Evolutionary conservation across 257 asterid species (phyloP).

Genomic region (Fraxinus excelsior): DNA sequence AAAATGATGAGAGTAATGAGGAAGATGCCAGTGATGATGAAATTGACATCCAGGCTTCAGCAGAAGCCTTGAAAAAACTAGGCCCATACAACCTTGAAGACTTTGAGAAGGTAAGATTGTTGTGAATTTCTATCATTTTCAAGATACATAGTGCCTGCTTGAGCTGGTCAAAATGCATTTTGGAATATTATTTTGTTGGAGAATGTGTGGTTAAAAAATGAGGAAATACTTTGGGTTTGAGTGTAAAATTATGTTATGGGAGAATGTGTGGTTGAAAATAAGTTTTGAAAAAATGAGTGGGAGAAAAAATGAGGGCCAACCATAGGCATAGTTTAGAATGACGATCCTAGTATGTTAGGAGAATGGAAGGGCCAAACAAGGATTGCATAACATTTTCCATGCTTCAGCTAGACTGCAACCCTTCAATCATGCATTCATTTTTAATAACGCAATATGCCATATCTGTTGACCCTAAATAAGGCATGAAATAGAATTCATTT

Average conservation of each 20-base stretch:
- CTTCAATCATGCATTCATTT: neutral
- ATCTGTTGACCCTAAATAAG: neutral
- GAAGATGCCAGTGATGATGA: conserved; percentile 88
- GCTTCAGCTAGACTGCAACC: neutral
- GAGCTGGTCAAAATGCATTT: no score
- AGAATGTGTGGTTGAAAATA: no score
- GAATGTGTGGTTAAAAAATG: no score
- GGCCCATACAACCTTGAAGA: conserved; percentile 68
- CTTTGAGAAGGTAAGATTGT: conserved; percentile 70
- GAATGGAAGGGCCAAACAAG: conserved; percentile 13
- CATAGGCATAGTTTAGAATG: neutral
- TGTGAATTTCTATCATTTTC: conserved; percentile 4
- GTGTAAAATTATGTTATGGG: no score
- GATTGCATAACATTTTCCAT: neutral
- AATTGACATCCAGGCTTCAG: conserved; percentile 61
- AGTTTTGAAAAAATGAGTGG: no score
- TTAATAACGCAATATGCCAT: conserved; percentile 4
- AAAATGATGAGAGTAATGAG: conserved; percentile 71
- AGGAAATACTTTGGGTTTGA: no score
- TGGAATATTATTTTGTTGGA: no score
- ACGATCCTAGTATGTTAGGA: conserved; percentile 19
- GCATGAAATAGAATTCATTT: conserved; percentile 11
- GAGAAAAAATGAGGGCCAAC: no score
- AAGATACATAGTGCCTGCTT: neutral
- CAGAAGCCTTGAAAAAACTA: conserved; percentile 75